Percentiles rank a stretch among this genome's conserved stretches.
phyloP scores from a whole-genome alignment of 2,329 filamentous ascomycete genomes.

The Onygenales sp. region DNA sequence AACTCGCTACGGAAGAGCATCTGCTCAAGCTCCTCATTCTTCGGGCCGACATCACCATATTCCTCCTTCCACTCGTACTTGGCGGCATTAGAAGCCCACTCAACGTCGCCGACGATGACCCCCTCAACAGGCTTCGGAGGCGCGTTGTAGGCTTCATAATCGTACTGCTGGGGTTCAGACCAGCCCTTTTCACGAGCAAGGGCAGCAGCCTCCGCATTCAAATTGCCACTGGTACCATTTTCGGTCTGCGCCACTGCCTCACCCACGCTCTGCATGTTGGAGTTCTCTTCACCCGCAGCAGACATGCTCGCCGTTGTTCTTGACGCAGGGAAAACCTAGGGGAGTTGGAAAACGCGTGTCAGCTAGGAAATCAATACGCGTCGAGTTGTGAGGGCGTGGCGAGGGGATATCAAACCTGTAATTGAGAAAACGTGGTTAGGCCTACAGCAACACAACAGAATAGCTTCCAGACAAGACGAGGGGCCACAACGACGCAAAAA shows the following conservation, averaged over 20 bases:
- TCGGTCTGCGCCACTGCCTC: not conserved
- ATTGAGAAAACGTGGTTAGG: too few relatives aligned
- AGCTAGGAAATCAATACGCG: too few relatives aligned
- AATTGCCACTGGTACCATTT: constrained; percentile 5
- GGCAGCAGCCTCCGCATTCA: constrained; percentile 20
- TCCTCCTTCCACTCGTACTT: constrained; percentile 82
- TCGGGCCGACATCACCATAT: constrained; percentile 73
- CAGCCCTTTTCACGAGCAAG: constrained; percentile 31
- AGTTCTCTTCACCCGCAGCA: not conserved
- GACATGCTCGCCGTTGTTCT: not conserved
- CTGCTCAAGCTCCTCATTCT: constrained; percentile 58
- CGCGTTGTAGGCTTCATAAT: constrained; percentile 26
- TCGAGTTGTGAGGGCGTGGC: too few relatives aligned
- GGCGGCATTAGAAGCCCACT: constrained; percentile 48
- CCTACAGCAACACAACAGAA: too few relatives aligned
- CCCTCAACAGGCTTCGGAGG: constrained; percentile 13
- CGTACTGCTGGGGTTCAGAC: constrained; percentile 26
- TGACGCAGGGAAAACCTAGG: too few relatives aligned
- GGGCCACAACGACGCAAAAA: too few relatives aligned
- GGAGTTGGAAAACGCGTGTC: too few relatives aligned
- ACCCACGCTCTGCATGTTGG: not conserved
- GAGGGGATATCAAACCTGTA: too few relatives aligned
- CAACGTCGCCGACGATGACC: constrained; percentile 13
- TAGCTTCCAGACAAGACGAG: too few relatives aligned
- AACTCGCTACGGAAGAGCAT: constrained; percentile 58